These are phyloP conservation scores for Saxophila tyrrhenica DNA, from an alignment of 495 filamentous ascomycete species.

Conservation along the genomic window DNA sequence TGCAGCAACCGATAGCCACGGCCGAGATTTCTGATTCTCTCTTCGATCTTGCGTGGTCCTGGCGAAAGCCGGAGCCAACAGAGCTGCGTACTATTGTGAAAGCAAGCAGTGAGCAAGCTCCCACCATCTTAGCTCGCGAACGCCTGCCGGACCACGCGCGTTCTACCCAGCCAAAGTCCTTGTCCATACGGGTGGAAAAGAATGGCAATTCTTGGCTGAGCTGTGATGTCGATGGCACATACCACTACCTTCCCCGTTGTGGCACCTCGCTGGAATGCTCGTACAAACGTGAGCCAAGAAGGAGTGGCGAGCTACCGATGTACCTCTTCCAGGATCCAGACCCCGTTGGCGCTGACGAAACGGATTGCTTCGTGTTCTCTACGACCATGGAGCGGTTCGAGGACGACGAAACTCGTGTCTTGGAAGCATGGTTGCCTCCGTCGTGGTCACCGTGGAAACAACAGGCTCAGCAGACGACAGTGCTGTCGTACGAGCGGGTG, in stretches of 20 bases:
- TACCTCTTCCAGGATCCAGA: constrained; percentile 59
- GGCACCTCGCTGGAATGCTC: constrained; percentile 53
- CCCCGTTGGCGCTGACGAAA: constrained; percentile 31
- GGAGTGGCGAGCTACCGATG: constrained; percentile 23
- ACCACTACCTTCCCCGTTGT: constrained; percentile 48
- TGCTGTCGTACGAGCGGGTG: neutral
- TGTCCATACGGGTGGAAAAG: constrained; percentile 28
- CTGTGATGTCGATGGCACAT: constrained; percentile 39
- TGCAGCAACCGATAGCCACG: constrained; percentile 46
- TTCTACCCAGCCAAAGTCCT: constrained; percentile 33
- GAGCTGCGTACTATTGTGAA: constrained; percentile 1
- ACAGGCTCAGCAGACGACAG: neutral
- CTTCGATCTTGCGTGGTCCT: constrained; percentile 16
- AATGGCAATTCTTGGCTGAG: constrained; percentile 8
- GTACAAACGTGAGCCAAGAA: constrained; percentile 32
- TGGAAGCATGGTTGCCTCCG: constrained; percentile 36
- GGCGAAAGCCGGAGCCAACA: constrained; percentile 4
- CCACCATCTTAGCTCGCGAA: constrained; percentile 19
- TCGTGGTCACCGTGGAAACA: constrained; percentile 22
- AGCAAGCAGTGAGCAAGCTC: neutral
- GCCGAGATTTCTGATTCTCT: constrained; percentile 30
- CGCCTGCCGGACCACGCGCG: constrained; percentile 19
- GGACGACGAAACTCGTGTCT: constrained; percentile 41
- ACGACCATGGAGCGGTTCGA: constrained; percentile 39
- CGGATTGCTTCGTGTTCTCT: constrained; percentile 59